Evolutionary conservation across 148 eudicot species (phyloP).

Genomic region (Arbutus unedo): DNA sequence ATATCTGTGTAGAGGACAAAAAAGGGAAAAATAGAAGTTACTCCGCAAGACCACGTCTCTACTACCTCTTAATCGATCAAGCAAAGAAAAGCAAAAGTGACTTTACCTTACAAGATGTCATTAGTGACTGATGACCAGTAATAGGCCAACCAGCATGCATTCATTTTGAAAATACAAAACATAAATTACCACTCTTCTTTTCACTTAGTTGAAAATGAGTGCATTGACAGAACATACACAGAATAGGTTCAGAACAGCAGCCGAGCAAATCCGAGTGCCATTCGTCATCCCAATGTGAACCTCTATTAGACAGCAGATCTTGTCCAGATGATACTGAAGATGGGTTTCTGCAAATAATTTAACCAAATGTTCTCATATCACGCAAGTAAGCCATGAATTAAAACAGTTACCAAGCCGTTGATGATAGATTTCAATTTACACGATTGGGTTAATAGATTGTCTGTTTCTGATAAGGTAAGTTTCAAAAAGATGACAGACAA

Average conservation of each 20-base stretch:
- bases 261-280: conserved; percentile 95
- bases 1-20: not conserved
- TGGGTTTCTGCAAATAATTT: conserved; percentile 48
- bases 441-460: not conserved
- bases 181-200: not conserved
- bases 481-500: conserved; percentile 3
- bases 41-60: not conserved
- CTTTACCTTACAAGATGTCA: not conserved
- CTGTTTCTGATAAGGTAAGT: not conserved
- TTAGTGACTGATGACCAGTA: not conserved
- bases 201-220: conserved; percentile 1
- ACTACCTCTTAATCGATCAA: not conserved
- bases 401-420: conserved; percentile 3
- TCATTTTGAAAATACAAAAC: not conserved
- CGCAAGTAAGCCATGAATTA: not conserved
- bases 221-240: conserved; percentile 54
- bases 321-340: conserved; percentile 65
- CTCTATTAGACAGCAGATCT: conserved; percentile 52
- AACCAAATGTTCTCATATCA: conserved; percentile 3
- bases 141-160: not conserved
- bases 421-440: not conserved
- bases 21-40: not conserved
- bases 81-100: not conserved
- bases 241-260: conserved; percentile 88
- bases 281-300: conserved; percentile 45